These are phyloP conservation scores for Ramaria rubella DNA, from an alignment of 768 basidiomycete genomes.

Conservation along the genomic window DNA sequence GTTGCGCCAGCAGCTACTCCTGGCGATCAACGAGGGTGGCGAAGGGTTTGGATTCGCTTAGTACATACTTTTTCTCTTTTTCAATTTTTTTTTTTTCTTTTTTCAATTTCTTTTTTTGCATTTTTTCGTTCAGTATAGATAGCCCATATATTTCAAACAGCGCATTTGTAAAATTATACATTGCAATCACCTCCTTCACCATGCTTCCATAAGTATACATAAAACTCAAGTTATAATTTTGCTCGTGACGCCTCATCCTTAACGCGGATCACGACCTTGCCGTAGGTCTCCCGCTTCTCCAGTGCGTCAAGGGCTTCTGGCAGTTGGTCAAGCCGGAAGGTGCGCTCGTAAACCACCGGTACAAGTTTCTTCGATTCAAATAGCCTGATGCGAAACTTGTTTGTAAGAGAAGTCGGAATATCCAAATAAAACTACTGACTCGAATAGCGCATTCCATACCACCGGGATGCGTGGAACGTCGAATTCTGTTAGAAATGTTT, in stretches of 20 bases:
- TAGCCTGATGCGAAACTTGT: constrained; percentile 39
- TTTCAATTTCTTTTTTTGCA: too few relatives aligned
- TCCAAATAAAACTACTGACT: constrained; percentile 31
- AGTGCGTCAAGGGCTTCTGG: constrained; percentile 66
- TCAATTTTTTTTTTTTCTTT: not conserved
- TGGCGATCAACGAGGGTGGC: constrained; percentile 93
- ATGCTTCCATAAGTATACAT: not conserved
- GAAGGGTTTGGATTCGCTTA: constrained; percentile 89
- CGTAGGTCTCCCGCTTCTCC: constrained; percentile 85
- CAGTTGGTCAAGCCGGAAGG: constrained; percentile 63
- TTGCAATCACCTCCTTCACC: not conserved
- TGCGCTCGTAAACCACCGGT: constrained; percentile 63
- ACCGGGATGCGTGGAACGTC: constrained; percentile 56
- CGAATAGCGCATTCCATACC: constrained; percentile 70
- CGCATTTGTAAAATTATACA: constrained; percentile 3
- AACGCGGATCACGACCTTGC: constrained; percentile 72
- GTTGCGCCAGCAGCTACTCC: constrained; percentile 80
- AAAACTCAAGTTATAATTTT: constrained; percentile 39
- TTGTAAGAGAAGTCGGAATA: not conserved
- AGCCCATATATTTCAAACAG: not conserved
- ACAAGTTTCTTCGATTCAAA: constrained; percentile 56
- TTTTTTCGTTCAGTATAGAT: not conserved
- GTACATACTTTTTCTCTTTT: not conserved
- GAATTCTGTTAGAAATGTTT: constrained; percentile 46
- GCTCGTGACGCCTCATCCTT: constrained; percentile 34